phyloP scores from a whole-genome alignment of 768 basidiomycete species.

The Kwoniella shandongensis region DNA sequence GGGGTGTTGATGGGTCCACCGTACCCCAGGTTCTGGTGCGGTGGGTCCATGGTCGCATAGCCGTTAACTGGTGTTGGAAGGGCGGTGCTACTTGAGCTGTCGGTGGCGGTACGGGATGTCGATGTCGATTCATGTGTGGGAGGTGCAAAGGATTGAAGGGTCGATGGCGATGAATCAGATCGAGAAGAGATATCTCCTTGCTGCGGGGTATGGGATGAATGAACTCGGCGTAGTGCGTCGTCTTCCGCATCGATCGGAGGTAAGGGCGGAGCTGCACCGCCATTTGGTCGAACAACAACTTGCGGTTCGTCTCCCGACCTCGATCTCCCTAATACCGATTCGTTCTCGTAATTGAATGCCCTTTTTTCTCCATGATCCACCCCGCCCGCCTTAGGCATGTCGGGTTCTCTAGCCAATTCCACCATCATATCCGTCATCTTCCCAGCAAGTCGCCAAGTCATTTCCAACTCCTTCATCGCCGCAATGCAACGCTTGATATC shows the following conservation, averaged over 20 bases:
- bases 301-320: not conserved
- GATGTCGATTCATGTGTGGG: not conserved
- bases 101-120: too few species aligned
- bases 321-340: too few species aligned
- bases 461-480: conserved; percentile 57
- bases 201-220: too few species aligned
- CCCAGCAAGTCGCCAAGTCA: conserved; percentile 50
- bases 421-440: conserved; percentile 43
- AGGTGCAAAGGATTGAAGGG: too few species aligned
- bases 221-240: too few species aligned
- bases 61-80: not conserved
- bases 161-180: too few species aligned
- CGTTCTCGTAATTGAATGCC: not conserved
- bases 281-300: not conserved
- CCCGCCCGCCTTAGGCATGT: conserved; percentile 8
- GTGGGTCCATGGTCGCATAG: not conserved
- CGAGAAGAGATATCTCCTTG: too few species aligned
- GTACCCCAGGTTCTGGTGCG: too few species aligned
- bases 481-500: conserved; percentile 66
- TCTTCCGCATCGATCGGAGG: not conserved
- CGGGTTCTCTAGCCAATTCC: conserved; percentile 30
- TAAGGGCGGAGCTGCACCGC: not conserved
- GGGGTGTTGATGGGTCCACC: too few species aligned
- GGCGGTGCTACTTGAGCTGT: not conserved
- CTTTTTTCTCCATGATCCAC: conserved; percentile 17